Evolutionary conservation across 2,329 filamentous ascomycete genomes (phyloP).

Genomic region (Alternaria atra): DNA sequence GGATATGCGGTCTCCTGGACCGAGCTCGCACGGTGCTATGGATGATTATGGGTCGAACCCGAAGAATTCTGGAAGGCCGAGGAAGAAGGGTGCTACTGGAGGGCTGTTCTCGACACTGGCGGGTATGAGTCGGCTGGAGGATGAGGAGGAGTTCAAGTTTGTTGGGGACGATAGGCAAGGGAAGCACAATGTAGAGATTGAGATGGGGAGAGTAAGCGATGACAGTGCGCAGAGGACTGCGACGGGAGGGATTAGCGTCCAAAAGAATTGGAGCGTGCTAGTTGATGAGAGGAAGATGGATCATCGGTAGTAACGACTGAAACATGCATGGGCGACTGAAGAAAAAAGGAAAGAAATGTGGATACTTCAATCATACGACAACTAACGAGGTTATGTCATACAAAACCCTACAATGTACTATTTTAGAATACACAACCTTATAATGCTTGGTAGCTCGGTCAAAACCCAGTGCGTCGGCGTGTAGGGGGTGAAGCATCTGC

Average conservation of each 20-base stretch:
- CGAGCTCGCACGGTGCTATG: conserved; percentile 3
- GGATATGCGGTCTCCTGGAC: conserved; percentile 18
- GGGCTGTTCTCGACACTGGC: conserved; percentile 33
- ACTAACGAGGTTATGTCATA: neutral
- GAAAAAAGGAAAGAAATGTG: neutral
- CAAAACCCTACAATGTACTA: neutral
- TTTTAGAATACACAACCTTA: neutral
- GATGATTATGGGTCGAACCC: conserved; percentile 1
- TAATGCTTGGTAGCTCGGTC: neutral
- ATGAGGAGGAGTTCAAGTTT: conserved; percentile 29
- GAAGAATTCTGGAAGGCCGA: conserved; percentile 8
- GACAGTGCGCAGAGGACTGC: conserved; percentile 10
- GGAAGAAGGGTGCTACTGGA: conserved; percentile 33
- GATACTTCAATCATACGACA: neutral
- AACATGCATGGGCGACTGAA: neutral
- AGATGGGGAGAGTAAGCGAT: conserved; percentile 15
- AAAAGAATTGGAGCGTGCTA: conserved; percentile 18
- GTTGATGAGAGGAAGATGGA: conserved; percentile 12
- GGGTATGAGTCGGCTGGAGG: conserved; percentile 24
- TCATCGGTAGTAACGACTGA: neutral
- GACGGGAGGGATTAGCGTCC: conserved; percentile 9
- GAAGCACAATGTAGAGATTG: conserved; percentile 20
- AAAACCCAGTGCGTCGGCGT: neutral
- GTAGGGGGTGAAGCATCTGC: neutral
- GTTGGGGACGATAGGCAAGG: conserved; percentile 15